phyloP scores from a whole-genome alignment of 2,329 filamentous ascomycete genomes.

The Diaporthe vexans region DNA sequence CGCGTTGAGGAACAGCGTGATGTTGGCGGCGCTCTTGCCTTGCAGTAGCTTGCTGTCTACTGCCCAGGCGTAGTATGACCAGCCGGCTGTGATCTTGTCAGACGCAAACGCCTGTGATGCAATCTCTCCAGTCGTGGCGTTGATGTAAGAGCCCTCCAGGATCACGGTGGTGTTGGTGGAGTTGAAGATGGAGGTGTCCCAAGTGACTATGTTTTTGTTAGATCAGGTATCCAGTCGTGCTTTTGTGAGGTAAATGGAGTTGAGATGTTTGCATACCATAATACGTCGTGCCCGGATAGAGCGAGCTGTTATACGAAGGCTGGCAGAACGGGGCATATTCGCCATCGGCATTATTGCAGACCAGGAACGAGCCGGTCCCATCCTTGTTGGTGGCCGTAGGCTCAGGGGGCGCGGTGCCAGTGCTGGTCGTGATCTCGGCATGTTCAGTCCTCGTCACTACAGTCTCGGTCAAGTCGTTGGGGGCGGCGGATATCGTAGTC shows the following conservation, averaged over 20 bases:
- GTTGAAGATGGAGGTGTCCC: constrained; percentile 68
- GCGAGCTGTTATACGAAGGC: constrained; percentile 58
- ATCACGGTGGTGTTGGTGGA: constrained; percentile 56
- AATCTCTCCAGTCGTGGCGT: constrained; percentile 51
- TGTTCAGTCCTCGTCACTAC: constrained; percentile 52
- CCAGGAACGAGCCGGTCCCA: constrained; percentile 63
- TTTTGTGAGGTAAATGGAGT: neutral
- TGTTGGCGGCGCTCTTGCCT: constrained; percentile 57
- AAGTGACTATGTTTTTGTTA: constrained; percentile 61
- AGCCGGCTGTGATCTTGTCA: constrained; percentile 54
- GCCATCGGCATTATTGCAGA: constrained; percentile 64
- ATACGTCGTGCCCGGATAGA: constrained; percentile 63
- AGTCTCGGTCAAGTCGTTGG: constrained; percentile 57
- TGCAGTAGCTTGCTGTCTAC: constrained; percentile 55
- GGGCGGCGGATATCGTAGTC: constrained; percentile 54
- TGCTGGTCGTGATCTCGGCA: constrained; percentile 51
- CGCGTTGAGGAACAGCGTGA: constrained; percentile 62
- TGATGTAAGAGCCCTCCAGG: constrained; percentile 56
- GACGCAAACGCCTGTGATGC: constrained; percentile 51
- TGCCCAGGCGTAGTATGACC: constrained; percentile 64
- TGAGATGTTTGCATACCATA: constrained; percentile 59
- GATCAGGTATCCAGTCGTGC: constrained; percentile 3
- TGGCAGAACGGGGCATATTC: constrained; percentile 65
- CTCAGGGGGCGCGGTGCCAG: constrained; percentile 57
- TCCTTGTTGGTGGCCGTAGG: constrained; percentile 60